Percentiles rank a stretch among this genome's conserved stretches.
Evolutionary conservation across 2,329 filamentous ascomycete species (phyloP).

Genomic region (Claviceps africana): DNA sequence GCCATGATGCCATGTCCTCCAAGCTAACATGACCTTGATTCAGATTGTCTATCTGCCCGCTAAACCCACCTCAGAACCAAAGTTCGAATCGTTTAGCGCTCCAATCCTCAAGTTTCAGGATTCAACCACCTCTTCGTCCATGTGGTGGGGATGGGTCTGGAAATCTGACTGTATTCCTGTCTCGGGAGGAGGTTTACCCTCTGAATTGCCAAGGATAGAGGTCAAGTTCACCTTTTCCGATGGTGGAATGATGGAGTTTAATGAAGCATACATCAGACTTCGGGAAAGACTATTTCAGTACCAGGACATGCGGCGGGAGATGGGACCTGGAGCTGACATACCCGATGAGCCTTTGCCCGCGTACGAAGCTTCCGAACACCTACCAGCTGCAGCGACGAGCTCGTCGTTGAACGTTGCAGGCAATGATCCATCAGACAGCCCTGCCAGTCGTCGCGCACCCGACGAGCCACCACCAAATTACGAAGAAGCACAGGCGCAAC

Average conservation of each 20-base stretch:
- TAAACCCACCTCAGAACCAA: conserved; percentile 43
- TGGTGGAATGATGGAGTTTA: conserved; percentile 87
- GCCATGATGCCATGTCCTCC: not conserved
- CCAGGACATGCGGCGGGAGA: conserved; percentile 58
- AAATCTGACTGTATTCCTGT: conserved; percentile 67
- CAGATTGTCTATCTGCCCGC: conserved; percentile 80
- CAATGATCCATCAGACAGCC: conserved; percentile 21
- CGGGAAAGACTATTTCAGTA: conserved; percentile 74
- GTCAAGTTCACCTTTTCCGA: conserved; percentile 85
- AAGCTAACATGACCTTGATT: not conserved
- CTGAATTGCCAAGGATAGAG: conserved; percentile 58
- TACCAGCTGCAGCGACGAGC: conserved; percentile 16
- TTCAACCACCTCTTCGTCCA: conserved; percentile 63
- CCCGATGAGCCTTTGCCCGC: conserved; percentile 79
- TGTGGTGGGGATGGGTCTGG: conserved; percentile 93
- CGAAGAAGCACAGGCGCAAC: conserved; percentile 74
- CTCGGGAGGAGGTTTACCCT: conserved; percentile 66
- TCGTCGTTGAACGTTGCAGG: conserved; percentile 11
- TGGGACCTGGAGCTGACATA: conserved; percentile 48
- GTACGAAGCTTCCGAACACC: conserved; percentile 50
- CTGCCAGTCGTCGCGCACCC: conserved; percentile 31
- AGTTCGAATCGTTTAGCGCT: conserved; percentile 74
- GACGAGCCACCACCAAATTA: conserved; percentile 80
- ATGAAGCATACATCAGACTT: conserved; percentile 66
- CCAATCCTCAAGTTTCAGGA: conserved; percentile 82